Conservation (phyloP, 2,329 filamentous ascomycete species). For the Fusarium hostae region DNA sequence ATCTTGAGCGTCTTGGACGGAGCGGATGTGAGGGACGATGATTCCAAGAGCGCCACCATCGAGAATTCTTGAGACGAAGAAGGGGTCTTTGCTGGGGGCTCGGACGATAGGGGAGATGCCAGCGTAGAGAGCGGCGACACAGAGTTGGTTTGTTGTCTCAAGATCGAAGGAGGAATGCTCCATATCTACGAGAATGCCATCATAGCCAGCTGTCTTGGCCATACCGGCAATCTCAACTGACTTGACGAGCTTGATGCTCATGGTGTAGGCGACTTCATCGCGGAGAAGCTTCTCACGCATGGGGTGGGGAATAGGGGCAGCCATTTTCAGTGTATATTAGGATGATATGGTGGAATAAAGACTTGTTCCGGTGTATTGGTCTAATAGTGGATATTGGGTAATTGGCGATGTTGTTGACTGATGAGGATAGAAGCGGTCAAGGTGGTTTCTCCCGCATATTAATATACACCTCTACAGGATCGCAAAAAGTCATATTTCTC, state of each 20-base stretch:
- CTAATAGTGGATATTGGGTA: neutral
- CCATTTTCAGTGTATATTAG: constrained; percentile 15
- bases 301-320: constrained; percentile 36
- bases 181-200: constrained; percentile 53
- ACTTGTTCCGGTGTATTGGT: too few species aligned
- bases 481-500: neutral
- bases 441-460: neutral
- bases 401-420: neutral
- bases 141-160: constrained; percentile 48
- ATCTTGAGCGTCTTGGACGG: constrained; percentile 39
- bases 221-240: constrained; percentile 48
- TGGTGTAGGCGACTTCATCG: constrained; percentile 43
- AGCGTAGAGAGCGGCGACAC: constrained; percentile 44
- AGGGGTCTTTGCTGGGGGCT: constrained; percentile 41
- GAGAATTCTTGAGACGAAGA: constrained; percentile 43
- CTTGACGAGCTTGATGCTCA: constrained; percentile 48
- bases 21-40: constrained; percentile 43
- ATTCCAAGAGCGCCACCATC: constrained; percentile 44
- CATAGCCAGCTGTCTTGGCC: constrained; percentile 49
- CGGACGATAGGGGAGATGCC: constrained; percentile 46
- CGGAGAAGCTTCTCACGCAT: constrained; percentile 44
- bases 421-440: neutral
- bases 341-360: rapidly evolving
- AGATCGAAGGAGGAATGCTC: constrained; percentile 52
- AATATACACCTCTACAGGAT: constrained; percentile 1